phyloP scores from a whole-genome alignment of 2,329 filamentous ascomycete genomes.

The Gyromitra esculenta region DNA sequence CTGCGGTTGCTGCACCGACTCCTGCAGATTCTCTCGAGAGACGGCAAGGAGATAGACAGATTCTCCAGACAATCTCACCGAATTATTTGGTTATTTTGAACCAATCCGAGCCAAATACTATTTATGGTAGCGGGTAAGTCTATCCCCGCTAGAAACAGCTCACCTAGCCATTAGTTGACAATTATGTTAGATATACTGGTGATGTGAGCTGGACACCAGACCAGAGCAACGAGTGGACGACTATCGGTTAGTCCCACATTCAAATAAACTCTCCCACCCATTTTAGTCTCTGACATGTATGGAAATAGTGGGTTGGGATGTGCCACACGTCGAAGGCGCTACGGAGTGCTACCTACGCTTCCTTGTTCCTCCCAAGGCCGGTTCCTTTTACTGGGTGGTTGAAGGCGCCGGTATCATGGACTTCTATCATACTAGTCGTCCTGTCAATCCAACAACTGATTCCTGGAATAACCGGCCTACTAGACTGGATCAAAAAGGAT shows the following conservation, averaged over 20 bases:
- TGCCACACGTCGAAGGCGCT: slow-evolving; percentile 26
- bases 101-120: slow-evolving; percentile 33
- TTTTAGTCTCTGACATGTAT: neutral
- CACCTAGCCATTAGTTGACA: neutral
- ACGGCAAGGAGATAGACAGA: slow-evolving; percentile 24
- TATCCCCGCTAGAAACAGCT: neutral
- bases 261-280: too few relatives aligned
- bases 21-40: neutral
- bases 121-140: slow-evolving; percentile 46
- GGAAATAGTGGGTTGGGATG: slow-evolving; percentile 41
- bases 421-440: slow-evolving; percentile 30
- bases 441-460: slow-evolving; percentile 35
- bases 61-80: slow-evolving; percentile 33
- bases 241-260: slow-evolving; percentile 16
- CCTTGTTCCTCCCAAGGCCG: slow-evolving; percentile 6
- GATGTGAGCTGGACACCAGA: slow-evolving; percentile 34
- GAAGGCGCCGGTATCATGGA: slow-evolving; percentile 37
- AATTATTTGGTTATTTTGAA: slow-evolving; percentile 47
- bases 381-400: slow-evolving; percentile 26
- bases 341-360: slow-evolving; percentile 35
- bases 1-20: slow-evolving; percentile 18
- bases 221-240: slow-evolving; percentile 4
- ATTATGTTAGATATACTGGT: slow-evolving; percentile 31
- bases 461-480: slow-evolving; percentile 40
- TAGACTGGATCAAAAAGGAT: slow-evolving; percentile 29